Evolutionary conservation across 805 yeast species (phyloP), one percentile per base, ranked within the genome.

Genomic region (Candida sanyiensis): DNA sequence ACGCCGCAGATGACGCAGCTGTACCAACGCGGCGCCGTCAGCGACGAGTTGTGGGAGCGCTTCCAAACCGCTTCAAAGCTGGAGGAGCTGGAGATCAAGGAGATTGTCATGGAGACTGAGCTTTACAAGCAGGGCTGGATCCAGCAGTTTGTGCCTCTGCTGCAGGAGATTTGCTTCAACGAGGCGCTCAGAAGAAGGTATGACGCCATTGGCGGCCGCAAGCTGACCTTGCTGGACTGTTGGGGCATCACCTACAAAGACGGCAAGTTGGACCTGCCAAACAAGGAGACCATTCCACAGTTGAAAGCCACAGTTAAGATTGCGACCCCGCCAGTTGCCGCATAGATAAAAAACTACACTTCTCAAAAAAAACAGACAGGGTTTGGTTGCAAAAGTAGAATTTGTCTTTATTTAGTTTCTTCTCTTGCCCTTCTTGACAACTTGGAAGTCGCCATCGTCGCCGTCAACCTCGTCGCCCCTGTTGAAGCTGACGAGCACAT

Each of bases 151-250:
- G 82, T 87, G 54, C 83, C 83, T 8, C 73, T 80, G 11, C 81
- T 89, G 31, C 90, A 83, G 58, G 97, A 93, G 57, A 81, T 90
- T 37, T 86, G 95, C 46, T 84, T 88, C 62, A 93, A 90, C 58
- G 90, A 84, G 62, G 96, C 96, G 1, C 67, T 90, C 38, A 75
- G 90, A 62, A 78, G 93, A 67, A 80, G 97, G 54, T 64, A 63
- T 37, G 46, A 50, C 7, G 61, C 70, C 4, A 61, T 65, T 22
- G 58, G 58, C 5, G 61, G 59, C 25, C 66, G 77, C 50, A 68
- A 62, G 41, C 48, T 54, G 11, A 47, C 50, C 6, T 42, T 64
- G 17, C 42, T 58, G 37, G 52, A 52, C 6, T 51, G 57, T 35
- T 64, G 67, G 66, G 67, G 62, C 0, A 43, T 54, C 20, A 31